These are phyloP conservation scores for Acacia confusa DNA, from an alignment of 306 rosid species.

Conservation along the genomic window DNA sequence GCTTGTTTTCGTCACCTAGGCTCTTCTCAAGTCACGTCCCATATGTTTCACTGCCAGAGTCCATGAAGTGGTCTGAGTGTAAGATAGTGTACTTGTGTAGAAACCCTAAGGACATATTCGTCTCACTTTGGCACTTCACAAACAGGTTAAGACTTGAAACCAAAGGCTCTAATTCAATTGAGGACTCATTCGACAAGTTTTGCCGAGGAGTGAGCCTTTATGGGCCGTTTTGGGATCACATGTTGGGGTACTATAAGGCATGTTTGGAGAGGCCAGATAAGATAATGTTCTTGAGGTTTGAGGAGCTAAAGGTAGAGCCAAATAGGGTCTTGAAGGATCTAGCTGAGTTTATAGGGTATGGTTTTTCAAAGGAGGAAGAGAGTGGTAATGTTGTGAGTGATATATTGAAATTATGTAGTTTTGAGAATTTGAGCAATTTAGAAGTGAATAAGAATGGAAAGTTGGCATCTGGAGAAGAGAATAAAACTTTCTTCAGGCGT, in stretches of 20 bases:
- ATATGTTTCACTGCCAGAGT: constrained; percentile 15
- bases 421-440: constrained; percentile 39
- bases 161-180: constrained; percentile 6
- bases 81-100: constrained; percentile 45
- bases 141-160: constrained; percentile 17
- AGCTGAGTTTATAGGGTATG: constrained; percentile 19
- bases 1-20: constrained; percentile 1
- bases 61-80: constrained; percentile 20
- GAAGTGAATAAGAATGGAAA: constrained; percentile 45
- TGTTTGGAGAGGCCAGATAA: neutral
- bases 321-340: neutral
- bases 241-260: constrained; percentile 1
- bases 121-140: constrained; percentile 46
- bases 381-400: constrained; percentile 26
- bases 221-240: constrained; percentile 25
- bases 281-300: constrained; percentile 16
- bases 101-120: constrained; percentile 43
- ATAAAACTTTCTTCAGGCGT: constrained; percentile 25
- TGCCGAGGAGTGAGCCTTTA: constrained; percentile 13
- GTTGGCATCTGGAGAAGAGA: constrained; percentile 21
- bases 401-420: constrained; percentile 38
- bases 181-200: constrained; percentile 16
- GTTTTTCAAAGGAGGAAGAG: constrained; percentile 24
- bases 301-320: neutral
- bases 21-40: constrained; percentile 7